Conservation (phyloP, 176 grass and related monocot species). For the Otatea glauca region DNA sequence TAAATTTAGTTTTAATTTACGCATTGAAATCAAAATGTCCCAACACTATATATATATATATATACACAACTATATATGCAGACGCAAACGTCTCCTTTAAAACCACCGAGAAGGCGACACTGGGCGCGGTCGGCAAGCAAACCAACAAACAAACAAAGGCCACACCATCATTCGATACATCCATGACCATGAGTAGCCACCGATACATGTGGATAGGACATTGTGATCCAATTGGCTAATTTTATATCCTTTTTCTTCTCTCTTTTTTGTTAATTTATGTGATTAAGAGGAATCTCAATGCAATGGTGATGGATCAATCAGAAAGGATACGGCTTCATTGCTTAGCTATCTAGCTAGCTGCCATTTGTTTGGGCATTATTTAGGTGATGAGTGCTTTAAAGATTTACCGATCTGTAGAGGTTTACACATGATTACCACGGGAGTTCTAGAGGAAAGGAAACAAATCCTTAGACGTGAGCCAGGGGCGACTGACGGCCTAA, state of each 20-base stretch:
- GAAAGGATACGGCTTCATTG: slow-evolving; percentile 26
- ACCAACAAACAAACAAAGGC: slow-evolving; percentile 33
- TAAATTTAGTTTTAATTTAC: no score
- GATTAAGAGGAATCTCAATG: slow-evolving; percentile 36
- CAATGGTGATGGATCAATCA: slow-evolving; percentile 3
- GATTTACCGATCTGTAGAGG: not conserved
- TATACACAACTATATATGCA: not conserved
- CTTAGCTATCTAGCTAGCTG: slow-evolving; percentile 8
- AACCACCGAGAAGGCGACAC: slow-evolving; percentile 8
- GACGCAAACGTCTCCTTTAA: slow-evolving; percentile 7
- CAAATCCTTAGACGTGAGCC: no score
- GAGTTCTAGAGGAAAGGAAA: no score
- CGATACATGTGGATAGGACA: not conserved
- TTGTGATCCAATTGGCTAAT: not conserved
- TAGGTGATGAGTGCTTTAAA: not conserved
- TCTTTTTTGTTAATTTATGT: not conserved
- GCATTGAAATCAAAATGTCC: no score
- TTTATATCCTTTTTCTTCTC: not conserved
- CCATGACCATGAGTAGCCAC: not conserved
- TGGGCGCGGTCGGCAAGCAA: slow-evolving; percentile 56
- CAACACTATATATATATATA: no score
- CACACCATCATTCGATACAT: not conserved
- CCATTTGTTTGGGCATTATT: slow-evolving; percentile 35
- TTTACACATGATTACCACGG: not conserved
- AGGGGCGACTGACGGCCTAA: no score